phyloP scores from a whole-genome alignment of 257 asterid genomes.

The Ehretia macrophylla region DNA sequence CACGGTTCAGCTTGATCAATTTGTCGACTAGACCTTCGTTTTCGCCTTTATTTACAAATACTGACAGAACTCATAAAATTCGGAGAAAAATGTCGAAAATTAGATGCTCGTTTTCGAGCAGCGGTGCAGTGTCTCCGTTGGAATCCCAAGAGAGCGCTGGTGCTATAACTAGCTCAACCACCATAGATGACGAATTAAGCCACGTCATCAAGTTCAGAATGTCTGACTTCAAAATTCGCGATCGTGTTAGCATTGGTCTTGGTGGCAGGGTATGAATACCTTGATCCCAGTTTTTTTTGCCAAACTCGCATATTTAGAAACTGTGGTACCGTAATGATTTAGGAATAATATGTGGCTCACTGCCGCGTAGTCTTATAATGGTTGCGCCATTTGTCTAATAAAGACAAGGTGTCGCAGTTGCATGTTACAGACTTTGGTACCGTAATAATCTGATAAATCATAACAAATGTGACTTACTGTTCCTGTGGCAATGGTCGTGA shows the following conservation, averaged over 20 bases:
- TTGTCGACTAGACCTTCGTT: conserved; percentile 24
- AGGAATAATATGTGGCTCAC: no score
- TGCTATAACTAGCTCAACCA: conserved; percentile 17
- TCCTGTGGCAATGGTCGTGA: no score
- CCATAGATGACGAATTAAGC: conserved; percentile 57
- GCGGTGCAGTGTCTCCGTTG: conserved; percentile 26
- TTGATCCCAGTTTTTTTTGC: no score
- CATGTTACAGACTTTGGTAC: no score
- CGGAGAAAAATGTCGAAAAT: conserved; percentile 19
- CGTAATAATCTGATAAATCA: no score
- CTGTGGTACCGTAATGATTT: not conserved
- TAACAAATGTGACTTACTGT: no score
- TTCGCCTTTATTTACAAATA: conserved; percentile 22
- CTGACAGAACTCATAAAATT: conserved; percentile 2
- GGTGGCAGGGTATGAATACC: conserved; percentile 52
- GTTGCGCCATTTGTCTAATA: no score
- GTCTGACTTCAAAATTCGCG: conserved; percentile 72
- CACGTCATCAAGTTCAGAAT: conserved; percentile 78
- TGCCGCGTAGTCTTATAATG: no score
- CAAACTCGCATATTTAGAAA: not conserved
- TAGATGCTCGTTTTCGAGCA: conserved; percentile 42
- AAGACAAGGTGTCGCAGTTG: no score
- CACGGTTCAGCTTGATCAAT: conserved; percentile 28
- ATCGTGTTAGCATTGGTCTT: conserved; percentile 80
- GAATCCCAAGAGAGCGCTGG: conserved; percentile 41